Evolutionary conservation across 768 basidiomycete species (phyloP), one percentile per base, ranked within the genome.

Genomic region (Hemileccinum impolitum): DNA sequence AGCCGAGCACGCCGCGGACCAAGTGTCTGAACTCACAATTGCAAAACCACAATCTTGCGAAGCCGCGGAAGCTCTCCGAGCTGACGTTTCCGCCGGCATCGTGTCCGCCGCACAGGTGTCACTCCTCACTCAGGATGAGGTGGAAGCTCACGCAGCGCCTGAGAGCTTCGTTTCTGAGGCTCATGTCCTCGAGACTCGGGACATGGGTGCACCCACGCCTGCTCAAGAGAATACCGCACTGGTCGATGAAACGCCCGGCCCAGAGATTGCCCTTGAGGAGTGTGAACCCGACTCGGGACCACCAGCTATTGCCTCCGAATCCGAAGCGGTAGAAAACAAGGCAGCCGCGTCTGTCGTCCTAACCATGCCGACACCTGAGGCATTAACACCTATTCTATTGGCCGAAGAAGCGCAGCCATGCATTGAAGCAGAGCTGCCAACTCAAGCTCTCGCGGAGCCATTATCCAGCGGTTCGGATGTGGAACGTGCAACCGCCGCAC

Each of bases 231-330:
- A 17, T 10, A 14, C 19, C 10, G 21, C 10, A 10, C 36, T 26
- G 17, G 32, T 48, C 25, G 28, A 62, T 26, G 60, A 59, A 19
- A 52, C 43, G 12, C 32, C 23, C 17, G 37, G 40, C 15, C 18
- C 35, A 12, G 37, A 25, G 38, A 35, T 23, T 3, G 14, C 32
- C 38, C 7, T 26, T 2, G 48, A 50, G 7, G 39, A 25, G 35
- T 4, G 26, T 28, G 36, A 34, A 23, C 5, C 23, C 17, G 14
- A 43, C 36, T 25, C 48, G 12, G 23, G 38, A 34, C 26, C 15
- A 18, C 19, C 34, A 6, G n/a, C 12, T 3, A 25, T 14, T 13
- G 14, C 25, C 21, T 26, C 32, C 28, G 35, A 34, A 26, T 36
- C 43, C 3, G 19, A 39, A 11, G 41, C 23, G 26, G 40, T 40